Percentiles rank a stretch among this genome's conserved stretches.
These are phyloP conservation scores for Vitis hybrid DNA, from an alignment of 177 flowering plant genomes.

Conservation along the genomic window DNA sequence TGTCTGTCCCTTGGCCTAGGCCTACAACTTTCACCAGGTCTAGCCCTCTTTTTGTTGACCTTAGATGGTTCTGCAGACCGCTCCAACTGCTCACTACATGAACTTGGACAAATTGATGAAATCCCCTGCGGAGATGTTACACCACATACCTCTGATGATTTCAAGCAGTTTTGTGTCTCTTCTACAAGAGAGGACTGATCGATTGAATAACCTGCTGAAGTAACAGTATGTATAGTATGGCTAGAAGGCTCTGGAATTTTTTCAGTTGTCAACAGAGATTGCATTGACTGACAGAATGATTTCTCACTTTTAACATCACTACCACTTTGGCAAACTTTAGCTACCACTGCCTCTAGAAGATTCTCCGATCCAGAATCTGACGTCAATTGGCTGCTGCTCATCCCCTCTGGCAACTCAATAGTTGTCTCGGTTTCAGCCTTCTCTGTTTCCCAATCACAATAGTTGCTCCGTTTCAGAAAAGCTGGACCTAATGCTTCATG, in stretches of 20 bases:
- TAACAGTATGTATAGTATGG: slow-evolving; percentile 25
- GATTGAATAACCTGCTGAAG: slow-evolving; percentile 37
- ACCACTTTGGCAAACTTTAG: slow-evolving; percentile 38
- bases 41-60: slow-evolving; percentile 62
- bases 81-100: slow-evolving; percentile 51
- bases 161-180: slow-evolving; percentile 29
- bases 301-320: slow-evolving; percentile 37
- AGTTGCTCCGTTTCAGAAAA: slow-evolving; percentile 31
- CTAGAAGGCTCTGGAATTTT: slow-evolving; percentile 33
- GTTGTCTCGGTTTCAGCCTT: slow-evolving; percentile 28
- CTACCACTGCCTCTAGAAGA: slow-evolving; percentile 81
- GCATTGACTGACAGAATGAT: slow-evolving; percentile 38
- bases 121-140: slow-evolving; percentile 39
- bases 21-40: slow-evolving; percentile 74
- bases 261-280: slow-evolving; percentile 50
- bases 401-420: slow-evolving; percentile 37
- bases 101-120: slow-evolving; percentile 49
- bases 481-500: slow-evolving; percentile 77
- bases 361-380: slow-evolving; percentile 40
- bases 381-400: slow-evolving; percentile 36
- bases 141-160: slow-evolving; percentile 41
- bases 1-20: slow-evolving; percentile 95
- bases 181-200: slow-evolving; percentile 27
- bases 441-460: slow-evolving; percentile 33
- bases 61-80: slow-evolving; percentile 44